Evolutionary conservation across 1,284 basidiomycete genomes (phyloP), one percentile per base, ranked within the genome.

Genomic region (Rhodotorula sp.): DNA sequence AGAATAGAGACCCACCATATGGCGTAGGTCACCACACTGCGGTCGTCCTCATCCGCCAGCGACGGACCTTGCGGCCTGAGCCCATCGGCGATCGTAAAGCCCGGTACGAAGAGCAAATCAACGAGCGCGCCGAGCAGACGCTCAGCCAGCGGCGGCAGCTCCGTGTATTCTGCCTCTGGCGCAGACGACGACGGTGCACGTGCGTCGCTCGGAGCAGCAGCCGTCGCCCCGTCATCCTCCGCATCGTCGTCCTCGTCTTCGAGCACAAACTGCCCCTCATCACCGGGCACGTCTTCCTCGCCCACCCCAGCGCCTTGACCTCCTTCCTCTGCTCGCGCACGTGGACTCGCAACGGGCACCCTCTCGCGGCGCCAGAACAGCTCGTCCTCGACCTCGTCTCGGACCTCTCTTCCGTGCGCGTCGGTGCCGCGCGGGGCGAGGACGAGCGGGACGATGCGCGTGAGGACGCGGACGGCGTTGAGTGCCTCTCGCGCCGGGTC

Each of bases 71-170:
- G 42, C 25, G 87, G 79, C 78, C 90, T 88, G 52, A 92, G 85
- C 79, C 87, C 89, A 48, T 87, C 86, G 10, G 93, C 91, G 21
- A 96, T 83, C 1, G 91, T 95, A 80, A 96, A 95, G 17, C 91
- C 92, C 77, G 91, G 94, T 79, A 91, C 93, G 81, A 95, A 97
- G 52, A 95, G 81, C 44, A 96, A 84, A 80, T 96, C 93, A 71
- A 93, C 86, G 12, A 91, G 83, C 72, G 88, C 88, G 76, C 85
- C 87, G 77, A 95, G 90, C 42, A 96, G 82, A 72, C 87, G 85
- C 79, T 94, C 91, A 2, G 88, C 90, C 2, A 94, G 82, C 14
- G 90, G 90, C 2, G 92, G 91, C 41, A 88, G 79, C 21, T 83
- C 71, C 76, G 86, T 87, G 78, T 46, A 61, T 12, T 74, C 75